A percentile compares a stretch with the other conserved stretches of the same genome.
Conservation (phyloP, 2,329 filamentous ascomycete species). For the Botrytis tulipae region DNA sequence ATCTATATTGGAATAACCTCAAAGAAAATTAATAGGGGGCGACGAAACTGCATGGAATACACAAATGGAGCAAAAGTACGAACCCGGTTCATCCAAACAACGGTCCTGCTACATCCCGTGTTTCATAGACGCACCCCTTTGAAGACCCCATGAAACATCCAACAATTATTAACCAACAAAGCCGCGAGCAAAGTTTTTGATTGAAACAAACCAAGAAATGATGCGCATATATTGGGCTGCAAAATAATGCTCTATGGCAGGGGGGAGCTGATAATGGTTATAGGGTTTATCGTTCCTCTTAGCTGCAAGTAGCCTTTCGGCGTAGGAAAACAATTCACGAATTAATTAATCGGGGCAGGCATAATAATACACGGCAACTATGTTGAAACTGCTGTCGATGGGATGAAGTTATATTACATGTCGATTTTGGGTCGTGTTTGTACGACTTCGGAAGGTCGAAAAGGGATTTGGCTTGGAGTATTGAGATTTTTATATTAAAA, state of each 20-base stretch:
- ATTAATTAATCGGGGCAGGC: background rate
- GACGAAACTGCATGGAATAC: background rate
- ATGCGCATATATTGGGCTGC: background rate
- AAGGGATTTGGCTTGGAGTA: background rate
- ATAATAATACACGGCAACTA: background rate
- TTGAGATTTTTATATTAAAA: conserved; percentile 5
- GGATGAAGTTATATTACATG: background rate
- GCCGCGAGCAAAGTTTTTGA: no score
- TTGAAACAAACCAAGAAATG: conserved; percentile 2
- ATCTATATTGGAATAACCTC: background rate
- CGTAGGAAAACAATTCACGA: background rate
- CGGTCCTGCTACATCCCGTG: conserved; percentile 7
- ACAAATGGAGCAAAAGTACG: background rate
- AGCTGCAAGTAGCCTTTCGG: background rate
- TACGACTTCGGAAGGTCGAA: background rate
- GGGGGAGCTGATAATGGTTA: background rate
- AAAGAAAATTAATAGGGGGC: background rate
- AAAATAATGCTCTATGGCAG: background rate
- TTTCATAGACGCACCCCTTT: conserved; percentile 8
- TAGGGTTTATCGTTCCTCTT: background rate
- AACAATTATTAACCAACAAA: conserved; percentile 5
- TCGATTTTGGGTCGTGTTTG: background rate
- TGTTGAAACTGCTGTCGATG: background rate
- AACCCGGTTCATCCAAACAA: conserved; percentile 17
- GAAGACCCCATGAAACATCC: conserved; percentile 15